phyloP scores from a whole-genome alignment of 2,329 filamentous ascomycete species.

The Cercospora zeina region DNA sequence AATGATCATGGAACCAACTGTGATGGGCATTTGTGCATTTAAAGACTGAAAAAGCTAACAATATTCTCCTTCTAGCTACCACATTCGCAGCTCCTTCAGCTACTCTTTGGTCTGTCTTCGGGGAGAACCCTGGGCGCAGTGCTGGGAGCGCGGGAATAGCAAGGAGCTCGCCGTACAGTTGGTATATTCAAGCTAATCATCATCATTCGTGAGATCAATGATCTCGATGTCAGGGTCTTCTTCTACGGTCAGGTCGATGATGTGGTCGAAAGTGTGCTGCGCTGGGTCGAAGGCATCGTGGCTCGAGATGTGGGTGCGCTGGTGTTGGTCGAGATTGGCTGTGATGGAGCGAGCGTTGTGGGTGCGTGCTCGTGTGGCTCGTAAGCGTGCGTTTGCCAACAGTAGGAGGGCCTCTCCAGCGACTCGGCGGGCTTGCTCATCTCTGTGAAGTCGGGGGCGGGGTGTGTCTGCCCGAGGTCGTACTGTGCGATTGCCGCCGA shows the following conservation, averaged over 20 bases:
- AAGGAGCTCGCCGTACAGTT: neutral
- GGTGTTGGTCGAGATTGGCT: neutral
- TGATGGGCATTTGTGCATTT: neutral
- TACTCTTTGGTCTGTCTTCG: slow-evolving; percentile 30
- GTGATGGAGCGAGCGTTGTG: neutral
- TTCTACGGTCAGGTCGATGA: neutral
- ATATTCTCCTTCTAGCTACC: slow-evolving; percentile 28
- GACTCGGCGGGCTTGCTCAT: neutral
- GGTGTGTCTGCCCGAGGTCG: no score
- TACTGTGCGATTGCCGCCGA: no score
- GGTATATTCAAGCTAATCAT: no score
- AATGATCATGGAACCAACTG: neutral
- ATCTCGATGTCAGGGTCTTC: neutral
- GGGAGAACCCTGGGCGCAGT: neutral
- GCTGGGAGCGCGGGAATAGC: neutral
- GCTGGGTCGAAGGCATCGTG: neutral
- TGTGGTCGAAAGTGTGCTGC: neutral
- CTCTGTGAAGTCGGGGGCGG: neutral
- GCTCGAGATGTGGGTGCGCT: neutral
- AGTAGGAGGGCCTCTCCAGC: slow-evolving; percentile 5
- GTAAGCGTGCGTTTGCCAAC: neutral
- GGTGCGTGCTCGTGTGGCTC: no score
- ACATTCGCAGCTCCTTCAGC: slow-evolving; percentile 33
- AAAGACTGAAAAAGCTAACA: neutral
- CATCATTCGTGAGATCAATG: neutral